A percentile compares a stretch with the other conserved stretches of the same genome.
These are phyloP conservation scores for Magnolia sinica DNA, from an alignment of 164 flowering plant genomes.

Conservation along the genomic window DNA sequence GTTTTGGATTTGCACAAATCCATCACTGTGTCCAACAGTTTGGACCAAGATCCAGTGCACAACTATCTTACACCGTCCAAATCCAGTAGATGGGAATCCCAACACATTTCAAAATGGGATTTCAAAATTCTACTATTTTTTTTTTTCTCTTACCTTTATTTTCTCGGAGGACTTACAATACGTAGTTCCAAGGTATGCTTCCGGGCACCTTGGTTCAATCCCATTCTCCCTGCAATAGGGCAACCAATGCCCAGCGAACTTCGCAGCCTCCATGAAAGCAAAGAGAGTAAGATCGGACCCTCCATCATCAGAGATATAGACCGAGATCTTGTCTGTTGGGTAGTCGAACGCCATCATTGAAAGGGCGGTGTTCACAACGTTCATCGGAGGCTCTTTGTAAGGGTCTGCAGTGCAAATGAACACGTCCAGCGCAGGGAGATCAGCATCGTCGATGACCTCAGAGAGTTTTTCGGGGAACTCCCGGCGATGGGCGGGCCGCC, in stretches of 20 bases:
- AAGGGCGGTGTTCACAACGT: slow-evolving; percentile 24
- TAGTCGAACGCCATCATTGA: slow-evolving; percentile 31
- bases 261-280: slow-evolving; percentile 33
- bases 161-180: neutral
- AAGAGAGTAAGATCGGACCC: slow-evolving; percentile 30
- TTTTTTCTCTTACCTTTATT: slow-evolving; percentile 15
- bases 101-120: no score
- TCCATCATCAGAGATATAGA: slow-evolving; percentile 35
- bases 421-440: slow-evolving; percentile 26
- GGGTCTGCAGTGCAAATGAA: slow-evolving; percentile 40
- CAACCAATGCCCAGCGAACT: slow-evolving; percentile 29
- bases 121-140: no score
- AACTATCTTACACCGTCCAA: no score
- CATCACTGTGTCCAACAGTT: no score
- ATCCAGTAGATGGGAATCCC: no score
- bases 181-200: slow-evolving; percentile 15
- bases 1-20: no score
- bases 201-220: slow-evolving; percentile 22
- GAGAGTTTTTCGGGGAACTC: slow-evolving; percentile 22
- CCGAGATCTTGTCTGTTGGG: slow-evolving; percentile 26
- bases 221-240: slow-evolving; percentile 22
- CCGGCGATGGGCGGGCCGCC: slow-evolving; percentile 19
- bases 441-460: neutral
- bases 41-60: no score
- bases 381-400: slow-evolving; percentile 28